These are phyloP conservation scores for Lactarius indigo DNA, from an alignment of 768 basidiomycete genomes.

Conservation along the genomic window DNA sequence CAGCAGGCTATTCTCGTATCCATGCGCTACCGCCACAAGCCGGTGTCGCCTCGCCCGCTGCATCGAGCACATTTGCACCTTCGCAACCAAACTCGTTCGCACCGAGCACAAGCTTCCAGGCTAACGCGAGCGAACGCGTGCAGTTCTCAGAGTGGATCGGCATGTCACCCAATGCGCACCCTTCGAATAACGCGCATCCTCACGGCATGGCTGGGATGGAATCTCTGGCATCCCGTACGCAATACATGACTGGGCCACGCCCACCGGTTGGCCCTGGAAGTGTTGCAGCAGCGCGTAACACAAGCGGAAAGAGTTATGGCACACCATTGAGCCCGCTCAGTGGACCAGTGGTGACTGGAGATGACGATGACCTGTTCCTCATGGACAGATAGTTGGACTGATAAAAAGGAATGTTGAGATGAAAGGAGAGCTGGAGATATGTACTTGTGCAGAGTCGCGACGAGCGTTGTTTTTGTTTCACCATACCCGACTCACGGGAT, in stretches of 20 bases:
- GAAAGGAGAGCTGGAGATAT: neutral
- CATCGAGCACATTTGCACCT: slow-evolving; percentile 32
- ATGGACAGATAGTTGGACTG: slow-evolving; percentile 49
- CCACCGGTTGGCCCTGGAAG: slow-evolving; percentile 23
- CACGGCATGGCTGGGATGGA: slow-evolving; percentile 38
- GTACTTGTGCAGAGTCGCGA: slow-evolving; percentile 18
- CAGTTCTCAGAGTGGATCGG: slow-evolving; percentile 33
- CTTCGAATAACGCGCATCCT: slow-evolving; percentile 30
- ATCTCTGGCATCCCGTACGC: slow-evolving; percentile 52
- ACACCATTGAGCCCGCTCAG: slow-evolving; percentile 57
- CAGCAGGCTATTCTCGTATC: slow-evolving; percentile 85
- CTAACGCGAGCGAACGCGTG: slow-evolving; percentile 24
- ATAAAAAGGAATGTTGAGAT: slow-evolving; percentile 2
- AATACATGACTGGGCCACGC: slow-evolving; percentile 42
- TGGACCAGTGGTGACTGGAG: slow-evolving; percentile 53
- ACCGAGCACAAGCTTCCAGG: slow-evolving; percentile 29
- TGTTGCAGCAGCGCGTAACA: slow-evolving; percentile 28
- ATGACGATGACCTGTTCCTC: slow-evolving; percentile 67
- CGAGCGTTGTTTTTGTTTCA: slow-evolving; percentile 13
- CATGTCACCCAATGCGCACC: slow-evolving; percentile 31
- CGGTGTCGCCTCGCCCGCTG: slow-evolving; percentile 37
- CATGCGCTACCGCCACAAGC: slow-evolving; percentile 57
- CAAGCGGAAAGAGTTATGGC: slow-evolving; percentile 37
- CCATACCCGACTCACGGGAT: slow-evolving; percentile 21
- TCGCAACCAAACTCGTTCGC: slow-evolving; percentile 28